Percentiles rank a stretch among this genome's conserved stretches.
These are phyloP conservation scores for Austroboletus novae-zelandiae DNA, from an alignment of 1,284 basidiomycete species.

Conservation along the genomic window DNA sequence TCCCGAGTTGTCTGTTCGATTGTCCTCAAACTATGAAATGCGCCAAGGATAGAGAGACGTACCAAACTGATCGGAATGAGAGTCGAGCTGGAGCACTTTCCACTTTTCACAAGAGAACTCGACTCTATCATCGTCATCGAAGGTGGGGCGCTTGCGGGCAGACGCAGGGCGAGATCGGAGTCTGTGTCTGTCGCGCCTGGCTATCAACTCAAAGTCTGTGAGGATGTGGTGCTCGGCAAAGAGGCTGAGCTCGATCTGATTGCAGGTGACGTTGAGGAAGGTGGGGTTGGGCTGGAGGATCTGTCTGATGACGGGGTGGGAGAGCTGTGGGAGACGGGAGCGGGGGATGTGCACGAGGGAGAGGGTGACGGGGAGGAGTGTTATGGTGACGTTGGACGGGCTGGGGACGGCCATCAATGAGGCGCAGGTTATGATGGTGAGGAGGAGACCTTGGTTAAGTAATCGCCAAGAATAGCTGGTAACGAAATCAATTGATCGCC, in stretches of 20 bases:
- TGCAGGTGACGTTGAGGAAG: slow-evolving; percentile 73
- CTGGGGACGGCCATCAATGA: slow-evolving; percentile 24
- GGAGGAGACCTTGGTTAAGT: neutral
- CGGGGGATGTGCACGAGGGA: slow-evolving; percentile 72
- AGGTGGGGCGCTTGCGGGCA: slow-evolving; percentile 27
- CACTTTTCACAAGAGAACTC: slow-evolving; percentile 69
- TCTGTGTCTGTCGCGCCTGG: slow-evolving; percentile 53
- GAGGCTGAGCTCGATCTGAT: slow-evolving; percentile 70
- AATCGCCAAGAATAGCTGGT: neutral
- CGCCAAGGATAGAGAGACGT: slow-evolving; percentile 21
- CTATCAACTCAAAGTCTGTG: slow-evolving; percentile 59
- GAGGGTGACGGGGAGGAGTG: slow-evolving; percentile 65
- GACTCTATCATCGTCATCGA: slow-evolving; percentile 44
- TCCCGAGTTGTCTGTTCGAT: slow-evolving; percentile 57
- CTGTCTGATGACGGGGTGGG: slow-evolving; percentile 62
- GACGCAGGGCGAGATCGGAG: slow-evolving; percentile 41
- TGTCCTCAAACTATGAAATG: slow-evolving; percentile 3
- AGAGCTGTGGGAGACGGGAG: slow-evolving; percentile 55
- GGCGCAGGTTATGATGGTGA: neutral
- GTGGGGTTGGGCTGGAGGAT: slow-evolving; percentile 62
- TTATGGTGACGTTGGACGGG: slow-evolving; percentile 52
- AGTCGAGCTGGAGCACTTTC: slow-evolving; percentile 76
- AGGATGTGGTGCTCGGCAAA: slow-evolving; percentile 63
- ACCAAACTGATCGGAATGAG: slow-evolving; percentile 67
- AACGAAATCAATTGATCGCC: neutral